Evolutionary conservation across 768 basidiomycete genomes (phyloP).

Genomic region (Kwoniella dendrophila): DNA sequence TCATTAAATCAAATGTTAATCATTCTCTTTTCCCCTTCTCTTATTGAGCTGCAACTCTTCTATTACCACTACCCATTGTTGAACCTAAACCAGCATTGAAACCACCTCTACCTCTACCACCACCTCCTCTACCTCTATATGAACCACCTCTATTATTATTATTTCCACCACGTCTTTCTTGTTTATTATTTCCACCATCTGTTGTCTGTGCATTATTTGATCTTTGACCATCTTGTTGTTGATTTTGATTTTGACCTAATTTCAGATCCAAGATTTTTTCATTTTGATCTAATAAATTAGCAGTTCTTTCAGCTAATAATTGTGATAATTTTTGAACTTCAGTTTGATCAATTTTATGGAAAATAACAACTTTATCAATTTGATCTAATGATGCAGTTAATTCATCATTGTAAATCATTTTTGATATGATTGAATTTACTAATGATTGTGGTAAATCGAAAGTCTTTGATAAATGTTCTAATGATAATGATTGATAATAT

Average conservation of each 20-base stretch:
- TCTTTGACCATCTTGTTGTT: conserved; percentile 61
- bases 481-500: conserved; percentile 86
- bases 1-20: too few species aligned
- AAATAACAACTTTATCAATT: conserved; percentile 83
- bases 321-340: conserved; percentile 88
- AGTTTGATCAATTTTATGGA: conserved; percentile 86
- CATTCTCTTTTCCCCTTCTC: too few species aligned
- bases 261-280: conserved; percentile 86
- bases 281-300: conserved; percentile 82
- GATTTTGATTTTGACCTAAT: conserved; percentile 67
- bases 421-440: conserved; percentile 88
- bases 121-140: conserved; percentile 39
- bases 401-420: conserved; percentile 99
- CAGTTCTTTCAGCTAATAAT: conserved; percentile 83
- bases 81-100: conserved; percentile 49
- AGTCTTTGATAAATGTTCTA: conserved; percentile 80
- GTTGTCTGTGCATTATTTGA: conserved; percentile 12
- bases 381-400: conserved; percentile 86
- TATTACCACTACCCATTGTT: conserved; percentile 27
- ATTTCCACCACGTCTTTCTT: conserved; percentile 65
- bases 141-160: conserved; percentile 26
- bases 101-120: conserved; percentile 49
- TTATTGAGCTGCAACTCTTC: conserved; percentile 33
- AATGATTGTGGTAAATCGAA: conserved; percentile 79
- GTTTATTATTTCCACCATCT: conserved; percentile 23